phyloP scores from a whole-genome alignment of 768 basidiomycete genomes.

The Wakefieldia striispora region DNA sequence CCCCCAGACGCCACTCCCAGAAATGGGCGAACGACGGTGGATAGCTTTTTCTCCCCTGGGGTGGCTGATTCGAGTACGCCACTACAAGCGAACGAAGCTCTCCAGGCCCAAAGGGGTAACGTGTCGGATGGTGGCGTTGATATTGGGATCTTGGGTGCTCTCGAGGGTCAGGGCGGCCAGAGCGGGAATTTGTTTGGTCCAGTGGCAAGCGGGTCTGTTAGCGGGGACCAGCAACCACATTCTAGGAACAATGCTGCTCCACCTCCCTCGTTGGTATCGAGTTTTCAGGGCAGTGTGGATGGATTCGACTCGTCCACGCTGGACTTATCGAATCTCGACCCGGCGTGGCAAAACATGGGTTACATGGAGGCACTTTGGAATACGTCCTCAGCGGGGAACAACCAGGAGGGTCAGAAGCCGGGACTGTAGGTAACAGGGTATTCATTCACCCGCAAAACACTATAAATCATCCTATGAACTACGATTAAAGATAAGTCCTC shows the following conservation, averaged over 20 bases:
- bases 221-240: conserved; percentile 12
- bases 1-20: conserved; percentile 35
- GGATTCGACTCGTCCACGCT: conserved; percentile 50
- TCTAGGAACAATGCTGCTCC: conserved; percentile 29
- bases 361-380: conserved; percentile 56
- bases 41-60: conserved; percentile 53
- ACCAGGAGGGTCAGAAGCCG: conserved; percentile 24
- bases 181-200: conserved; percentile 22
- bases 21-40: conserved; percentile 36
- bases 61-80: conserved; percentile 22
- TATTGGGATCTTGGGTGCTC: conserved; percentile 38
- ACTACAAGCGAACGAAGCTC: conserved; percentile 13
- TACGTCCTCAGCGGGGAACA: conserved; percentile 34
- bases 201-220: conserved; percentile 26
- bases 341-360: conserved; percentile 43
- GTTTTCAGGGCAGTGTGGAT: conserved; percentile 35
- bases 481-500: not conserved
- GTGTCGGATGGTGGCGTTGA: conserved; percentile 23
- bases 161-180: conserved; percentile 20
- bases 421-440: conserved; percentile 16
- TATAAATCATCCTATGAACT: conserved; percentile 5
- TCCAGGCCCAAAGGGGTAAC: conserved; percentile 18
- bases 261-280: conserved; percentile 42
- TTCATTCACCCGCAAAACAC: not conserved
- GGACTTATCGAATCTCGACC: conserved; percentile 44